Evolutionary conservation across 306 rosid species (phyloP), one percentile per base, ranked within the genome.

Genomic region (Pueraria montana): DNA sequence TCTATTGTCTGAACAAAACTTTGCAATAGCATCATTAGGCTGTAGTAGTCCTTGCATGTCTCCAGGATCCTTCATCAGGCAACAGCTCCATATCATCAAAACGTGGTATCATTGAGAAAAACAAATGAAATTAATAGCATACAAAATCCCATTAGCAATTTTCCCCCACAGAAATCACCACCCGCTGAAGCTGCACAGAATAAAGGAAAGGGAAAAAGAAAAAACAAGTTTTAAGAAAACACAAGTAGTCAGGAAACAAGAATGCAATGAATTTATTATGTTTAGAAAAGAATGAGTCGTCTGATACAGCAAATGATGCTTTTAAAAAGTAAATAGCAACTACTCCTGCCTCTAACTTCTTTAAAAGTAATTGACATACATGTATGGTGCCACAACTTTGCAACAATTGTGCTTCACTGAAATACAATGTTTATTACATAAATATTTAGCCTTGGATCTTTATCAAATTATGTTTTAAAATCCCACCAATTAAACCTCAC

Each of bases 101-200:
- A 74, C 42, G 46, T 58, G 81, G 79, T 18, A 70, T 76, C 83
- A 82, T 70, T 32, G 67, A 80, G 80, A 38, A 62, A 78, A 42
- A 53, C 79, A 65, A 76, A 45, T 69, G 84, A 80, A 50, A 78
- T 63, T 65, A 80, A 79, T 64, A 67, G 74, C 80, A 72, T 77
- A 38, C 83, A 83, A 45, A 90, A 55, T 69, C 84, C 87, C 86
- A 82, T 43, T 38, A 87, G 74, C 82, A 84, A 78, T 85, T 78
- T 82, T 55, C 69, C 79, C 78, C 84, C 52, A n/a, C 24, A 80
- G 70, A 69, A 77, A 83, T 77, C 79, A 59, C 85, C 66, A 46
- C 49, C 50, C 14, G 94, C 90, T 18, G 82, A 86, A 72, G 92
- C 97, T 93, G 95, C 86, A 86, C 49, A 50, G 5, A 55, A 17